Conservation (phyloP, 2,329 filamentous ascomycete species). For the Scleromitrula shiraiana region DNA sequence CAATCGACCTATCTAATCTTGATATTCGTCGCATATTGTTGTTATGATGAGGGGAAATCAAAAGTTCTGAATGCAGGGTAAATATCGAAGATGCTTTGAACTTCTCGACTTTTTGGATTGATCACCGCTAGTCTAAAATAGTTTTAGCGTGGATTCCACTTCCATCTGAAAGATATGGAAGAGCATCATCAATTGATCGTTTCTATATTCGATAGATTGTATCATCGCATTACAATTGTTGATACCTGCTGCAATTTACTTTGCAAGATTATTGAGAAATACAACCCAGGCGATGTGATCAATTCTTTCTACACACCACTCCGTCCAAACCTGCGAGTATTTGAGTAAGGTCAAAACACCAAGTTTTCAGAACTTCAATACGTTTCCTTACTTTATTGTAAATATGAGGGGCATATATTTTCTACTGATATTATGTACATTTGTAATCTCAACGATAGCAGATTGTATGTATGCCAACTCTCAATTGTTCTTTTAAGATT, state of each 20-base stretch:
- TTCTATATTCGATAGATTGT: no score
- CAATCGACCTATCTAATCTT: constrained; percentile 26
- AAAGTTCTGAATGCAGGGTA: neutral
- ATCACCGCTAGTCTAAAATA: neutral
- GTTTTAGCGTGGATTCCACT: constrained; percentile 10
- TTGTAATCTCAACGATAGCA: constrained; percentile 22
- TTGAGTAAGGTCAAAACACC: neutral
- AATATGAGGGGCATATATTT: neutral
- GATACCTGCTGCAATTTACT: no score
- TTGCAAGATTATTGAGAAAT: no score
- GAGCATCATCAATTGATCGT: no score
- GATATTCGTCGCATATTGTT: constrained; percentile 29
- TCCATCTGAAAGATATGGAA: neutral
- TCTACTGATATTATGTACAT: constrained; percentile 5
- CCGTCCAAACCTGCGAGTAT: no score
- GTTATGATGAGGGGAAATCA: constrained; percentile 1
- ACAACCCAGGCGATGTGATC: no score
- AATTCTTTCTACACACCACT: no score
- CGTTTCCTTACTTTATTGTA: no score
- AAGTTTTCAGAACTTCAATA: neutral
- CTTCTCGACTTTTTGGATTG: constrained; percentile 15
- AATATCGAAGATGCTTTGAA: constrained; percentile 8
- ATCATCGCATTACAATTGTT: neutral
- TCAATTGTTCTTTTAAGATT: neutral
- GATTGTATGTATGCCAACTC: constrained; percentile 20